Evolutionary conservation across 2,329 filamentous ascomycete species (phyloP).

Genomic region (Phaeosphaeriaceae sp.): DNA sequence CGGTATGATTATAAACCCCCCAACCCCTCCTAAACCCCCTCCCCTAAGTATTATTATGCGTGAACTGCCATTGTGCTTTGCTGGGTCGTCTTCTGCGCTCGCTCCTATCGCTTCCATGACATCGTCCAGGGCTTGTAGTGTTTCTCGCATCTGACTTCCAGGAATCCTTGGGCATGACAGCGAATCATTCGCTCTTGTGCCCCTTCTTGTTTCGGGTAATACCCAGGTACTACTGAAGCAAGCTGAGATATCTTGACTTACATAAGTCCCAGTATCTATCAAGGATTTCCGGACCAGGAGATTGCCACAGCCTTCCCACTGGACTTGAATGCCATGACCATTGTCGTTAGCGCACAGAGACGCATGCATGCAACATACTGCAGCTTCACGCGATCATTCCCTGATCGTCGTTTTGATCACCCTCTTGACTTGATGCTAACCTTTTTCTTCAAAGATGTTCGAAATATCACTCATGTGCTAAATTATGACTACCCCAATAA

Average conservation of each 20-base stretch:
- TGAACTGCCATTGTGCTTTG: slow-evolving; percentile 78
- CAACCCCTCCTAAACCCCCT: slow-evolving; percentile 48
- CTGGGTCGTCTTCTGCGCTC: slow-evolving; percentile 84
- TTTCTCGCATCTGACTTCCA: slow-evolving; percentile 81
- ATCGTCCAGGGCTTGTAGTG: slow-evolving; percentile 85
- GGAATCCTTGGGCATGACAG: slow-evolving; percentile 87
- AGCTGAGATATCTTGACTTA: slow-evolving; percentile 79
- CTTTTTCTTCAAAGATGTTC: slow-evolving; percentile 88
- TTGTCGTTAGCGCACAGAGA: slow-evolving; percentile 60
- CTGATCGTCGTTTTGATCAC: slow-evolving; percentile 57
- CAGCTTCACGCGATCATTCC: slow-evolving; percentile 66
- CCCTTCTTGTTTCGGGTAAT: slow-evolving; percentile 72
- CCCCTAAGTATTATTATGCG: slow-evolving; percentile 57
- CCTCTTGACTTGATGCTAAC: slow-evolving; percentile 72
- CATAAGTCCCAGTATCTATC: slow-evolving; percentile 73
- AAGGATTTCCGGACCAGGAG: slow-evolving; percentile 73
- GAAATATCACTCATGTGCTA: slow-evolving; percentile 99
- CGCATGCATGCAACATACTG: slow-evolving; percentile 60
- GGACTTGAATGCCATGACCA: slow-evolving; percentile 52
- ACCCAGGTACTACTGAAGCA: slow-evolving; percentile 72
- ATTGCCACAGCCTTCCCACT: slow-evolving; percentile 59
- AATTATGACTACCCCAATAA: slow-evolving; percentile 99
- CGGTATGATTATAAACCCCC: slow-evolving; percentile 84
- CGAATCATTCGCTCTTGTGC: slow-evolving; percentile 72
- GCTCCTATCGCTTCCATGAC: slow-evolving; percentile 78